Evolutionary conservation across 306 rosid species (phyloP).

Genomic region (Medicago arabica): DNA sequence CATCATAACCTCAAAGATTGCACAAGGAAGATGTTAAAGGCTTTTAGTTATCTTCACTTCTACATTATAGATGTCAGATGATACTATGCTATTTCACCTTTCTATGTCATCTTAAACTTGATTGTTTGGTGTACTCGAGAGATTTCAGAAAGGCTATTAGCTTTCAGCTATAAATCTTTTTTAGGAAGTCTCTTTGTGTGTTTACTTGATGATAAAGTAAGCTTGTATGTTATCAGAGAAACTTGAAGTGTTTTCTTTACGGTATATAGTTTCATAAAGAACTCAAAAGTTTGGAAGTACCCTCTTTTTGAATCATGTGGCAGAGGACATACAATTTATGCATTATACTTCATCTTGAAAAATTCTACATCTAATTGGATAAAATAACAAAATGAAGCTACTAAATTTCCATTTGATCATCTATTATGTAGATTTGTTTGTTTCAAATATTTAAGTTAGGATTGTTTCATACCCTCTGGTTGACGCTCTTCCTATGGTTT

Average conservation of each 20-base stretch:
- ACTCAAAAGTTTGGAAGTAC: slow-evolving; percentile 7
- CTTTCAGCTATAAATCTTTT: slow-evolving; percentile 27
- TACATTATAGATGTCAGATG: not conserved
- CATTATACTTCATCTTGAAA: slow-evolving; percentile 16
- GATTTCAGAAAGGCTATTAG: not conserved
- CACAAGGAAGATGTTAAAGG: not conserved
- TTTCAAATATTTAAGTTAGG: not conserved
- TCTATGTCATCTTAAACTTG: slow-evolving; percentile 6
- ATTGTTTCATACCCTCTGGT: not conserved
- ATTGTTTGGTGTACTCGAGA: not conserved
- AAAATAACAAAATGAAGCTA: no score
- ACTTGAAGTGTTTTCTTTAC: not conserved
- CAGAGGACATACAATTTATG: slow-evolving; percentile 8
- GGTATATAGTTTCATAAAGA: slow-evolving; percentile 20
- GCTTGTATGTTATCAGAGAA: slow-evolving; percentile 1
- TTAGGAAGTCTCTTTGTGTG: not conserved
- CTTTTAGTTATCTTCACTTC: not conserved
- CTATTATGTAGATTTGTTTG: no score
- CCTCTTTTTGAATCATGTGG: slow-evolving; percentile 23
- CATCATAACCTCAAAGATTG: slow-evolving; percentile 30
- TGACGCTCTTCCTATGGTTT: slow-evolving; percentile 12
- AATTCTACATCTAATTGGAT: not conserved
- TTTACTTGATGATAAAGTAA: slow-evolving; percentile 4
- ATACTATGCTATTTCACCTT: not conserved
- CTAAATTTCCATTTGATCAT: no score